Evolutionary conservation across 1,284 basidiomycete species (phyloP).

Genomic region (Volvariella surrecta): DNA sequence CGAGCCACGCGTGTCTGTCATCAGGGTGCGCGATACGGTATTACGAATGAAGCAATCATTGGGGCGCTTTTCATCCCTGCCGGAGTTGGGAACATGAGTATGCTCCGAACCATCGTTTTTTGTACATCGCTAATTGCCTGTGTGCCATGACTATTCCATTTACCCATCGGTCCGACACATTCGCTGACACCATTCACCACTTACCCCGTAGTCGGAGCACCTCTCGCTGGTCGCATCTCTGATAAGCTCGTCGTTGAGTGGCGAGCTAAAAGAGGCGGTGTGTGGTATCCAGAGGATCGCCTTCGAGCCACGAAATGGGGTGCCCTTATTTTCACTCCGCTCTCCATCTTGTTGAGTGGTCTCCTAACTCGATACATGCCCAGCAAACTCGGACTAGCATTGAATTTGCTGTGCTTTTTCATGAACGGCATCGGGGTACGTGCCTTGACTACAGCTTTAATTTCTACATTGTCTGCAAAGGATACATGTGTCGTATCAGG

Average conservation of each 20-base stretch:
- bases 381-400: conserved; percentile 17
- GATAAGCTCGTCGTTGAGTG: conserved; percentile 7
- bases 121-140: neutral
- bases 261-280: conserved; percentile 10
- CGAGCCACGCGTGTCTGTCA: neutral
- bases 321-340: conserved; percentile 14
- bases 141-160: neutral
- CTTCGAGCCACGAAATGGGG: conserved; percentile 17
- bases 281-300: conserved; percentile 23
- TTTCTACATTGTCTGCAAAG: neutral
- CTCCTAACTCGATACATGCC: conserved; percentile 16
- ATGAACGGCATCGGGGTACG: conserved; percentile 34
- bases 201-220: conserved; percentile 7
- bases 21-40: conserved; percentile 49
- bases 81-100: conserved; percentile 7
- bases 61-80: conserved; percentile 7
- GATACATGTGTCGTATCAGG: no score
- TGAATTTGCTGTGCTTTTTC: conserved; percentile 25
- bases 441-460: conserved; percentile 7
- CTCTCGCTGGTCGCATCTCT: conserved; percentile 7
- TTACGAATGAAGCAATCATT: conserved; percentile 33
- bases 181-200: neutral
- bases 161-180: no score
- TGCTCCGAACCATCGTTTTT: neutral
- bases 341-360: conserved; percentile 15